phyloP scores from a whole-genome alignment of 805 yeast species.

The Nakazawaea sp. region DNA sequence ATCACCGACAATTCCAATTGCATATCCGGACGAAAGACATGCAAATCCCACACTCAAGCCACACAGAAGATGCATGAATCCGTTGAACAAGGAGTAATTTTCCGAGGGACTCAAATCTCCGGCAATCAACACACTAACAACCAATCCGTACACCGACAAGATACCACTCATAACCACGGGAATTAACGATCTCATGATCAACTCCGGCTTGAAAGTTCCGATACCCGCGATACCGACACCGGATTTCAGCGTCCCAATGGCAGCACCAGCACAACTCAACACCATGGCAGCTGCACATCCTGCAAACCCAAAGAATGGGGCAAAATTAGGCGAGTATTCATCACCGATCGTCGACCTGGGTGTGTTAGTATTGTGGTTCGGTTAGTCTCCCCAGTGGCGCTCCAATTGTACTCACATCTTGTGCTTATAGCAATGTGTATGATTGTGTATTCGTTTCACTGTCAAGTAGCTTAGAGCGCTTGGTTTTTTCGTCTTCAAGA shows the following conservation, averaged over 20 bases:
- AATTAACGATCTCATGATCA: conserved; percentile 90
- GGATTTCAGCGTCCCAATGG: conserved; percentile 96
- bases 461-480: too few relatives aligned
- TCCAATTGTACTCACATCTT: too few relatives aligned
- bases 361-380: too few relatives aligned
- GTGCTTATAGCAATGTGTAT: too few relatives aligned
- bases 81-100: conserved; percentile 82
- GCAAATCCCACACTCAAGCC: conserved; percentile 96
- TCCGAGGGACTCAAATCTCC: conserved; percentile 77
- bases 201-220: conserved; percentile 95
- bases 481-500: too few relatives aligned
- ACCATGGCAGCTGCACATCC: conserved; percentile 94
- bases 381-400: too few relatives aligned
- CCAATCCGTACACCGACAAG: conserved; percentile 92
- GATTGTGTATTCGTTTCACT: too few relatives aligned
- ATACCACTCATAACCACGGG: conserved; percentile 99
- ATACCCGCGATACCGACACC: conserved; percentile 98
- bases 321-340: conserved; percentile 83
- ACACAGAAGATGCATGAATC: conserved; percentile 97
- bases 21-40: conserved; percentile 93
- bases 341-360: conserved; percentile 24
- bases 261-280: conserved; percentile 94
- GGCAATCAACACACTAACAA: conserved; percentile 92
- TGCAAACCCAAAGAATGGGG: conserved; percentile 97
- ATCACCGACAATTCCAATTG: conserved; percentile 98